Percentiles rank a stretch among this genome's conserved stretches.
Conservation (phyloP, 1,284 basidiomycete genomes). For the Cryptococcus hybrid region DNA sequence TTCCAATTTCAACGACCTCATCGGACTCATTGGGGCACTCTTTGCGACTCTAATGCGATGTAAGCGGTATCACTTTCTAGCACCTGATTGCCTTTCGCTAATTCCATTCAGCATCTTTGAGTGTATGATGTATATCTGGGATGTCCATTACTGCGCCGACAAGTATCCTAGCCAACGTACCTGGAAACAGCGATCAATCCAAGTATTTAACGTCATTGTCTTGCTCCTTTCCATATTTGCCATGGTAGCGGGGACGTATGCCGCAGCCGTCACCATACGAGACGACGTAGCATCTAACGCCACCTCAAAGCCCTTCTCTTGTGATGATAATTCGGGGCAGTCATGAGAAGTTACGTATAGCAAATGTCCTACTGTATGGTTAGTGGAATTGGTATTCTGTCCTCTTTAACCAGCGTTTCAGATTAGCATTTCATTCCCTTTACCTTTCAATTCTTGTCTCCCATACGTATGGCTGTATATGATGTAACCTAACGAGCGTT, state of each 20-base stretch:
- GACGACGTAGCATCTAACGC: constrained; percentile 22
- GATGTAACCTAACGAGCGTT: no score
- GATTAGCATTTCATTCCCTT: no score
- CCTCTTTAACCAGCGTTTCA: not conserved
- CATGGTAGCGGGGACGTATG: constrained; percentile 36
- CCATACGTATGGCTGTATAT: no score
- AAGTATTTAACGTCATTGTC: constrained; percentile 25
- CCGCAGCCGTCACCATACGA: constrained; percentile 27
- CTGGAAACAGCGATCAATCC: constrained; percentile 17
- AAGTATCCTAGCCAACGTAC: constrained; percentile 15
- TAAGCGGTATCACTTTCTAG: no score
- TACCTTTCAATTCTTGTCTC: no score
- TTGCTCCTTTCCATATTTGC: constrained; percentile 30
- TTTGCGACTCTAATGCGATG: constrained; percentile 20
- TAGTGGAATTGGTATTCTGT: not conserved
- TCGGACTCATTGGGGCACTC: constrained; percentile 30
- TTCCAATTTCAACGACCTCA: constrained; percentile 38
- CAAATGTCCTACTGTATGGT: not conserved
- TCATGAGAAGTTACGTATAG: not conserved
- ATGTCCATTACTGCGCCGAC: constrained; percentile 8
- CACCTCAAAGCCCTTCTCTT: constrained; percentile 22
- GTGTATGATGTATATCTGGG: constrained; percentile 13
- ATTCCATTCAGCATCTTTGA: not conserved
- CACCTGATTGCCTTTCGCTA: no score
- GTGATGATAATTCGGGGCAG: constrained; percentile 21